Conservation (phyloP, 257 asterid genomes). For the Gardenia jasminoides region DNA sequence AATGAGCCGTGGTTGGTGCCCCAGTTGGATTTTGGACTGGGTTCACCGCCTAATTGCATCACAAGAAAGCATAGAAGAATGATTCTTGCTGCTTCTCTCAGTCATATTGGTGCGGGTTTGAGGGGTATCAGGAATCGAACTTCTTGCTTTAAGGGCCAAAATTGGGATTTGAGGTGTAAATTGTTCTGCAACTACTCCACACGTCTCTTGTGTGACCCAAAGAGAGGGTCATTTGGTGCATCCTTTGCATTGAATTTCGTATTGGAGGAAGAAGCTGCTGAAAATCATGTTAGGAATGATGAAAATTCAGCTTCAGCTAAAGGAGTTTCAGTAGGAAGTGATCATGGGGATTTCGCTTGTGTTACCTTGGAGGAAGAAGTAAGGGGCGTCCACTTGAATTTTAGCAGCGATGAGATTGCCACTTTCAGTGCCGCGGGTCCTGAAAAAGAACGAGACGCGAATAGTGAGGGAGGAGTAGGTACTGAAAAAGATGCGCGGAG, state of each 20-base stretch:
- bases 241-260: conserved; percentile 49
- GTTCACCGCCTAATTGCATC: conserved; percentile 29
- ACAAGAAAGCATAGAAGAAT: conserved; percentile 38
- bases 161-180: conserved; percentile 26
- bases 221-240: conserved; percentile 35
- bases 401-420: not conserved
- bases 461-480: conserved; percentile 20
- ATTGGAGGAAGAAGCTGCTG: conserved; percentile 47
- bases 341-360: conserved; percentile 11
- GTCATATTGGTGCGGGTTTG: conserved; percentile 10
- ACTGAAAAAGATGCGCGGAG: conserved; percentile 21
- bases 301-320: conserved; percentile 21
- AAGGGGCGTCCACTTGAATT: conserved; percentile 2
- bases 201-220: conserved; percentile 23
- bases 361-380: conserved; percentile 25
- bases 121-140: conserved; percentile 21
- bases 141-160: conserved; percentile 18
- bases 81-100: conserved; percentile 20
- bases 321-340: conserved; percentile 25
- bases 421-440: conserved; percentile 5
- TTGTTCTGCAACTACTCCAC: conserved; percentile 20
- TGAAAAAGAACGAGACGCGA: not conserved
- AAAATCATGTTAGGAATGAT: conserved; percentile 23
- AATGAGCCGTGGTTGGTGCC: conserved; percentile 40
- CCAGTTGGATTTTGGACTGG: conserved; percentile 42